Conservation (phyloP, 2,329 filamentous ascomycete genomes). For the Metarhizium brunneum region DNA sequence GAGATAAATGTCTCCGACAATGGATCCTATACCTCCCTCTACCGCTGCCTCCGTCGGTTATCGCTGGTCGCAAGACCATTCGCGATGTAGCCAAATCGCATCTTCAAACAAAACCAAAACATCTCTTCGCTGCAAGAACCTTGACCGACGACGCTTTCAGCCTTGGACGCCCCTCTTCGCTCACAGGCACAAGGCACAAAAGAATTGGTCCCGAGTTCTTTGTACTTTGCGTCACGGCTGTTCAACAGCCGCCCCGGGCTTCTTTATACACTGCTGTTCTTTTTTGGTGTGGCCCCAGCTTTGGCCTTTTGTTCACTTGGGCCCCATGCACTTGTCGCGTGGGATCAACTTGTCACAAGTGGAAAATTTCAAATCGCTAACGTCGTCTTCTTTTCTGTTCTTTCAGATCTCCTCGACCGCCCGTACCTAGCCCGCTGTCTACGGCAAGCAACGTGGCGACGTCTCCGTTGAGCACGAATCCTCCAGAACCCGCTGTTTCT, state of each 20-base stretch:
- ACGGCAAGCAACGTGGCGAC: constrained; percentile 33
- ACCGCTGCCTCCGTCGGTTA: neutral
- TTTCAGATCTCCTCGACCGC: constrained; percentile 37
- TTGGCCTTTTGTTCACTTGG: neutral
- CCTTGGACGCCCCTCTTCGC: neutral
- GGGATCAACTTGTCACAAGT: neutral
- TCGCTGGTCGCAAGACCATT: neutral
- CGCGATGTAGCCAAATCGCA: neutral
- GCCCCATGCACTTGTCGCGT: neutral
- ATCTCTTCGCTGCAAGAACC: neutral
- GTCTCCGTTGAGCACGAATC: constrained; percentile 32
- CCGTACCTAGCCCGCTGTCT: constrained; percentile 40
- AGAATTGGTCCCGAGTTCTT: neutral
- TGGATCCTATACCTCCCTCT: neutral
- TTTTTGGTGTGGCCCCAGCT: neutral
- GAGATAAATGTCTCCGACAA: neutral
- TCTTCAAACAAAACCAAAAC: neutral
- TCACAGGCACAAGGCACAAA: neutral
- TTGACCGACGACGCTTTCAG: neutral
- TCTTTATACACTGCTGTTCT: neutral
- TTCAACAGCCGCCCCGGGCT: neutral
- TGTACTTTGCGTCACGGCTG: neutral
- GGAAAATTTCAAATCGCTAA: neutral
- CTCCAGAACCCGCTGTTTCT: constrained; percentile 15
- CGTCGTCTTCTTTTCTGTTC: neutral